phyloP scores from a whole-genome alignment of 106 monocot genomes.

The Dendrobium nobile region DNA sequence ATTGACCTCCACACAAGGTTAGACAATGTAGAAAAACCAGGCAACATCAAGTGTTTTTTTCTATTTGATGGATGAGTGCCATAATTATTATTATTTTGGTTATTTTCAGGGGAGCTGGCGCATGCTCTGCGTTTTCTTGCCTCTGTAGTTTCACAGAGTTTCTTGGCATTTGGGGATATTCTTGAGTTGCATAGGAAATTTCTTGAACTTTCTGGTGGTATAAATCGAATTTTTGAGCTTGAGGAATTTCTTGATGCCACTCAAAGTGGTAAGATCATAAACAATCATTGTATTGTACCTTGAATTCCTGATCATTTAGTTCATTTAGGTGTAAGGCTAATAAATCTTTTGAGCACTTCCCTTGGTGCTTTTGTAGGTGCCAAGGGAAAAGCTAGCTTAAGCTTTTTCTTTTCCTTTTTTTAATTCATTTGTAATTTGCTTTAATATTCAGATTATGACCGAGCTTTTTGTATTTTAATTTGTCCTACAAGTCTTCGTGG shows the following conservation, averaged over 20 bases:
- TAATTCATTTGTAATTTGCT: not conserved
- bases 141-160: slow-evolving; percentile 96
- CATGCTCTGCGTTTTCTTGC: slow-evolving; percentile 95
- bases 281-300: not conserved
- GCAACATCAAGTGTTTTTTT: not conserved
- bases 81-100: slow-evolving; percentile 4
- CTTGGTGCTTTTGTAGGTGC: not conserved
- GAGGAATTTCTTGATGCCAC: slow-evolving; percentile 88
- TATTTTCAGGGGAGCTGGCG: slow-evolving; percentile 73
- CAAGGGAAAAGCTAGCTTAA: not conserved
- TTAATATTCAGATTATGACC: not conserved
- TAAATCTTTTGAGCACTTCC: not conserved
- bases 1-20: slow-evolving; percentile 83
- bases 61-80: not conserved
- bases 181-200: slow-evolving; percentile 90
- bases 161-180: slow-evolving; percentile 98
- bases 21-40: not conserved
- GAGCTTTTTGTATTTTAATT: not conserved
- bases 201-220: slow-evolving; percentile 90
- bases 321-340: not conserved
- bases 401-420: not conserved
- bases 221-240: slow-evolving; percentile 91
- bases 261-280: slow-evolving; percentile 52
- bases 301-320: not conserved
- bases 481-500: not conserved